Evolutionary conservation across 1,284 basidiomycete genomes (phyloP), one percentile per base, ranked within the genome.

Genomic region (Prillingera fragicola): DNA sequence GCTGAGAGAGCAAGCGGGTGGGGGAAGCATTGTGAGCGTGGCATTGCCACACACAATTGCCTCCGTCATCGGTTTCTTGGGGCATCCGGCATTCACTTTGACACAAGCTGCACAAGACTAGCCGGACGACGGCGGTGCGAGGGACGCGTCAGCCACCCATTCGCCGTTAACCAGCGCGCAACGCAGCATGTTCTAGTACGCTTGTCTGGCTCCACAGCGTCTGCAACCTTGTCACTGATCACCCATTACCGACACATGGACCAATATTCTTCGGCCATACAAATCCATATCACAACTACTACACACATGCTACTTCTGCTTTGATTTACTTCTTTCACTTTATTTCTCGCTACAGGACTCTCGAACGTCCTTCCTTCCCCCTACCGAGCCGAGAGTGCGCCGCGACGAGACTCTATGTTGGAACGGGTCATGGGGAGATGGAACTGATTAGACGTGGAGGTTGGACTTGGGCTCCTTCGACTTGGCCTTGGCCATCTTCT

Each of bases 401-500:
- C 25, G 25, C 18, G 37, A 45, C 38, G 43, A 40, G 43, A 45
- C 43, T 45, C 43, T 45, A 45, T 40, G 25, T 22, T 13, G 25
- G 22, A 29, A 28, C 22, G 10, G 25, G 32, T 27, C 19, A 22
- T 18, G 17, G 23, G 28, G 17, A 31, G 33, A 13, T 15, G 25
- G 12, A 29, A 10, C 32, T 19, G 35, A 13, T 26, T 42, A 54
- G 38, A 55, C 53, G 38, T 62, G 62, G 38, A 64, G 48, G 55
- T 62, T 67, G 48, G 53, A 55, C 14, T 48, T 56, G 33, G 47
- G 54, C 15, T 62, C 52, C 35, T 58, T 55, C 48, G 53, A 53
- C 48, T 56, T 54, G 41, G 55, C 50, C 63, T 69, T 70, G 45
- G 60, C 56, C 31, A 54, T 54, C 53, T 68, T 69, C 55, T 67